Evolutionary conservation across 805 yeast species (phyloP).

Genomic region (Metschnikowia proteae): DNA sequence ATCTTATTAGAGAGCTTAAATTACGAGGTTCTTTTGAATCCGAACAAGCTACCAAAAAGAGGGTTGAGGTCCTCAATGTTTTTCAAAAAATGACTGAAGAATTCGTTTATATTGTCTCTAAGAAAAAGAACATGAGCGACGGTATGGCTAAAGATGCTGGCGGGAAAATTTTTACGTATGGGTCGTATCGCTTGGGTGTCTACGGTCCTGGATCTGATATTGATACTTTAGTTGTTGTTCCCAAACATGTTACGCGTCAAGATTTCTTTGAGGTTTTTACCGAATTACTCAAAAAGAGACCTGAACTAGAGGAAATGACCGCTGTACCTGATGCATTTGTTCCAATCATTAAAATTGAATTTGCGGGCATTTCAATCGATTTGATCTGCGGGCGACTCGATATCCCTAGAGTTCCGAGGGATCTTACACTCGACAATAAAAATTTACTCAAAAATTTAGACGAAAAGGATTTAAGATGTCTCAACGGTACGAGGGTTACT

Average conservation of each 20-base stretch:
- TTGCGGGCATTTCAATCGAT: constrained; percentile 88
- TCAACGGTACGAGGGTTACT: constrained; percentile 96
- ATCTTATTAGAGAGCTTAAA: too few species aligned
- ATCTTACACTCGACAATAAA: constrained; percentile 76
- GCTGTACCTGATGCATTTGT: constrained; percentile 96
- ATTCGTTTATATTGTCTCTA: constrained; percentile 79
- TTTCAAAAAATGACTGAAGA: constrained; percentile 73
- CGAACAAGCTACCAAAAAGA: constrained; percentile 75
- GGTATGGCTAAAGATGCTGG: constrained; percentile 98
- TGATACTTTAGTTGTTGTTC: constrained; percentile 94
- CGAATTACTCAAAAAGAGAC: constrained; percentile 60
- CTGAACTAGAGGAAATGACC: constrained; percentile 86
- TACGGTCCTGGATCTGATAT: constrained; percentile 98
- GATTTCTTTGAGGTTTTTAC: constrained; percentile 85
- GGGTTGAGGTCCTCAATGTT: constrained; percentile 68
- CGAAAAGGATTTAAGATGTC: constrained; percentile 82
- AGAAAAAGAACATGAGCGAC: constrained; percentile 85
- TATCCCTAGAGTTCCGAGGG: constrained; percentile 75
- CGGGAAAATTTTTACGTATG: constrained; percentile 94
- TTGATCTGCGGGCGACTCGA: constrained; percentile 80
- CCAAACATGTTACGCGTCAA: constrained; percentile 88
- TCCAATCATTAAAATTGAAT: constrained; percentile 87
- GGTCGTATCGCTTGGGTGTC: constrained; percentile 92
- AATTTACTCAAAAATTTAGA: constrained; percentile 82
- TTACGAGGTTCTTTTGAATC: constrained; percentile 89